Conservation (phyloP, 2,329 filamentous ascomycete species). For the Trichoderma endophyticum region DNA sequence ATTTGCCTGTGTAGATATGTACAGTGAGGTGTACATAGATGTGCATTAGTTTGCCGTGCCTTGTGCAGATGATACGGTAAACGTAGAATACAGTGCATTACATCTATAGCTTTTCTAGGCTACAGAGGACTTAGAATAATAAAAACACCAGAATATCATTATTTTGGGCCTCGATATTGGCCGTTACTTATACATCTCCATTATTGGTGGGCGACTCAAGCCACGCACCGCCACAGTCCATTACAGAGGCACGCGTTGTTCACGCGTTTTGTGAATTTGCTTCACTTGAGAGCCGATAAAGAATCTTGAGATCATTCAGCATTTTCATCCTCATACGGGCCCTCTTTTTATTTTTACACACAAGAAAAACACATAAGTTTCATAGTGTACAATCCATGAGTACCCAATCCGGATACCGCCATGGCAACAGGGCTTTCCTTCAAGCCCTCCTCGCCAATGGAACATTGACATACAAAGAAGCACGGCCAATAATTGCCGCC, state of each 20-base stretch:
- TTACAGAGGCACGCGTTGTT: conserved; percentile 7
- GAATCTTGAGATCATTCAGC: neutral
- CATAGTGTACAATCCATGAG: conserved; percentile 22
- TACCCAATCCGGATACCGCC: conserved; percentile 40
- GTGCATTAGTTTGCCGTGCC: neutral
- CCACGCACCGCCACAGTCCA: conserved; percentile 21
- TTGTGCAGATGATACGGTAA: neutral
- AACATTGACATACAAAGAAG: conserved; percentile 71
- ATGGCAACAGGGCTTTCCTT: conserved; percentile 82
- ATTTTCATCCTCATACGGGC: neutral
- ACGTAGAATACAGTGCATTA: neutral
- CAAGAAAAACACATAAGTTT: no score
- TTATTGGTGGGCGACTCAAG: neutral
- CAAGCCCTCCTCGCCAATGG: conserved; percentile 82
- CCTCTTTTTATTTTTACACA: neutral
- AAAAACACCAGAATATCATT: neutral
- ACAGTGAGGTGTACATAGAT: neutral
- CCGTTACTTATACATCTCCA: no score
- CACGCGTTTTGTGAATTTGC: conserved; percentile 10
- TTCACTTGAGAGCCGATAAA: neutral
- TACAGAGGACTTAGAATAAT: accelerated
- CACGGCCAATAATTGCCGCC: conserved; percentile 69
- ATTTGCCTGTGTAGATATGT: neutral
- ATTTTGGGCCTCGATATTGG: neutral
- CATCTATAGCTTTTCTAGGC: neutral